These are phyloP conservation scores for Xylaria telfairii DNA, from an alignment of 495 filamentous ascomycete genomes.

Conservation along the genomic window DNA sequence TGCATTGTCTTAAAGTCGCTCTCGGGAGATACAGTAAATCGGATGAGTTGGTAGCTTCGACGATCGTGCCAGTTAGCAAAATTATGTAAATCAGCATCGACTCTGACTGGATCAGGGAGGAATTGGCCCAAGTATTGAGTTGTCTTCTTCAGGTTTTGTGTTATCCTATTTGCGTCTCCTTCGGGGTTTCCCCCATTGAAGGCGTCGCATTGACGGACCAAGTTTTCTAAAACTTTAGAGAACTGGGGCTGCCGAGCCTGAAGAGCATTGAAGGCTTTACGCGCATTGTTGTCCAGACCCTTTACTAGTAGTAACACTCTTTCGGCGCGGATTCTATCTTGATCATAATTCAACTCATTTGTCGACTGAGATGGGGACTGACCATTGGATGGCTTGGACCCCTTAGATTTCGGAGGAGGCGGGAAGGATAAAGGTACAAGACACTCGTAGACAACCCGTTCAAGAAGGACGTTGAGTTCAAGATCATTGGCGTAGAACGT, in stretches of 20 bases:
- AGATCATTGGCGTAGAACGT: conserved; percentile 89
- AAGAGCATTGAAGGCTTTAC: conserved; percentile 87
- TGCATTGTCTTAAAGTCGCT: conserved; percentile 91
- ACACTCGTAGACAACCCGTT: conserved; percentile 84
- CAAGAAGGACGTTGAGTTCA: conserved; percentile 82
- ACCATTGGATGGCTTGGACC: conserved; percentile 57
- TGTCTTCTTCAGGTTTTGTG: conserved; percentile 68
- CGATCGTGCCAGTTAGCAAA: conserved; percentile 93
- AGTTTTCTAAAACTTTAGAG: conserved; percentile 70
- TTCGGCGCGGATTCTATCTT: conserved; percentile 84
- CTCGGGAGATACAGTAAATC: conserved; percentile 81
- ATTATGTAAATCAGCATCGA: conserved; percentile 76
- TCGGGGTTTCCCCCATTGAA: conserved; percentile 89
- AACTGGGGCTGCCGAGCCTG: conserved; percentile 75
- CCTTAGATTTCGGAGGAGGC: conserved; percentile 72
- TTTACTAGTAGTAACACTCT: conserved; percentile 81
- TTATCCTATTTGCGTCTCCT: conserved; percentile 70
- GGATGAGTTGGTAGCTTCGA: conserved; percentile 86
- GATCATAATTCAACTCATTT: conserved; percentile 60
- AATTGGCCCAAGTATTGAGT: conserved; percentile 73
- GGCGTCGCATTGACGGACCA: conserved; percentile 79
- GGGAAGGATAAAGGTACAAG: conserved; percentile 87
- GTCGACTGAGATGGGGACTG: conserved; percentile 62
- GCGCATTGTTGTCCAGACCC: conserved; percentile 77
- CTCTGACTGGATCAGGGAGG: conserved; percentile 73